Base-by-base conservation (phyloP, 2,329 filamentous ascomycete genomes). In the Talaromyces sp. region DNA sequence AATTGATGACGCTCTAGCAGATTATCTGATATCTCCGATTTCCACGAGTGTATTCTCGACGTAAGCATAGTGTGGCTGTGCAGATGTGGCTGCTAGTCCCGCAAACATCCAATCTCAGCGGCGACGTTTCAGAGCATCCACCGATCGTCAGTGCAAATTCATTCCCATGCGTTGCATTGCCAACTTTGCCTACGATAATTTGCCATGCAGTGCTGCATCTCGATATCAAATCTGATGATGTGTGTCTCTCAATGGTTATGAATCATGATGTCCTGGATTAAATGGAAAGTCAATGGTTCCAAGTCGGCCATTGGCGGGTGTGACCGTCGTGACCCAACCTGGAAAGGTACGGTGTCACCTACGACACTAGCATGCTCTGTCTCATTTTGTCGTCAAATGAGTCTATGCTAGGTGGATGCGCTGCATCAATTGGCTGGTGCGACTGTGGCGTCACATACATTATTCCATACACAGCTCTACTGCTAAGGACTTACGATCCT, bases 201-300 rank as follows among this genome's bases (percentile, higher is more conserved):
- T 50, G 47, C 47, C 27, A 54, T 54, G 50, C 31, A 54, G n/a
- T 54, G 45, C 50, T 54, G 45, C 31, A 54, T 54, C 16, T 54
- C 27, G 27, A 19, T 16, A n/a, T 54, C 45, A 11, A 24, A 14
- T 50, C 19, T 31, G 9, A 16, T 27, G 22, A 24, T 24, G 13
- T 27, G 16, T 27, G 45, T 19, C 3, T 54, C 27, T 35, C 7
- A 19, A 6, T 10, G 7, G 8, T 19, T 37, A 35, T 54, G 27
- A 54, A 54, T 35, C 50, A 54, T 33, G 14, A n/a, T 19, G 50
- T 35, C 50, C 35, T 35, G 31, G 37, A 31, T 31, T 31, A 31
- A 6, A 6, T 31, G 27, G 4, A 14, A 6, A 19, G 50, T 35
- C 31, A 31, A 54, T 35, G 31, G 37, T 37, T n/a, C 16, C 31